Evolutionary conservation across 371 early-diverging fungal species (phyloP), one percentile per base, ranked within the genome.

Genomic region (Massospora cicadina): DNA sequence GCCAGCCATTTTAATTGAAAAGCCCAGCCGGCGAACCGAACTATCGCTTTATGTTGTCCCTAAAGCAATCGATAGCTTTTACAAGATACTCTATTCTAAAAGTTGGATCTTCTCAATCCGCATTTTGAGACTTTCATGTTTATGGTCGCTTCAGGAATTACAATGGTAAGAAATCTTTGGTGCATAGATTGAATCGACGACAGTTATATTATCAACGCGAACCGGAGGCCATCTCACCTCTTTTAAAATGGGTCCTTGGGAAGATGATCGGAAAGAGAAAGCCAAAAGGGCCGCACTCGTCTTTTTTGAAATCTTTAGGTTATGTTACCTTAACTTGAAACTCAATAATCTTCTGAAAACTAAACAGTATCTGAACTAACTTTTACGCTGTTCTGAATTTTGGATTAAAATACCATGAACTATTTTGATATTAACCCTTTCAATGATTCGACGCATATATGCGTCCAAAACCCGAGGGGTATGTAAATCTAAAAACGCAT

Each of bases 1-100:
- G 13, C 58, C 74, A 0, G 71, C 85, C 26, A 82, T 87, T 68
- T 81, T 85, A 69, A 66, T 86, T 26, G 88, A 87, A 64, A 80
- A 86, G 58, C 80, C 79, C 69, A 75, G 76, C 60, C 74, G 84
- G 62, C 75, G 88, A 26, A 75, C 77, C 21, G 85, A 87, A 65
- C 67, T 87, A 57, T 83, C 86, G 2, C 74, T 87, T 68, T 86
- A 86, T 65, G 80, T 82, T 0, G 58, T 78, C 26, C 86, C 84
- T 23, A 84, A 82, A 61, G 82, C 84, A 0, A 68, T 77, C 26
- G 71, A 75, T 65, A 78, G 79, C 62, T 71, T 79, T 28, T 84
- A 82, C 64, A 71, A 72, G 60, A 82, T 84, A 53, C 67, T 76
- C 58, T 79, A 78, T 33, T 76, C 77, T 56, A 78, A 74, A 31